Base-by-base conservation (phyloP, 2,329 filamentous ascomycete genomes). In the Diatrype stigma region DNA sequence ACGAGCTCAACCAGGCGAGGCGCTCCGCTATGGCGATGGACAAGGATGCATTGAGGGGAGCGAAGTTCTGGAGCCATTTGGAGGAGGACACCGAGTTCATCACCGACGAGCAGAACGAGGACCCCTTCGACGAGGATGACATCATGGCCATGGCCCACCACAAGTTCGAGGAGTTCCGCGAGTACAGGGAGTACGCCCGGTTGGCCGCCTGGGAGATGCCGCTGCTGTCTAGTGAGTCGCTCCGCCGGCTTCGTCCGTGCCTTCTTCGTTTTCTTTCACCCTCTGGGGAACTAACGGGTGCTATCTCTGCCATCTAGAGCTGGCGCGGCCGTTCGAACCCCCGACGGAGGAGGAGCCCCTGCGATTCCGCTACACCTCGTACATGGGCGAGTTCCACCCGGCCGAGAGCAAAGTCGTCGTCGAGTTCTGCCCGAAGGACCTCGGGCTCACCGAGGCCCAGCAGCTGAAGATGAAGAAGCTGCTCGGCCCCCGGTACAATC, bases 201-300 rank as follows among this genome's bases (percentile, higher is more conserved):
- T 77, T 96, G 60, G 85, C 89, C 45, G 90, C 91, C 22, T 99
- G 94, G 92, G 94, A 99, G 71, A 89, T 99, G 87, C 94, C 94
- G 10, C 74, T 96, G 56, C 76, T 99, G 53, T 84, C 86, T 52
- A 89, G 92, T 96, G 81, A 70, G 89, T 78, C 22, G n/a, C 26
- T 10, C 26, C 10, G 10, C 26, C 10, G 26, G 26, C 26, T 30
- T 30, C 26, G 26, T 10, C 26, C 26, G 10, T 10, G 26, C 10
- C 10, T 30, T 30, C 26, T 30, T 30, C 5, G 26, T 6, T 30
- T 6, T 30, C 45, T 19, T 19, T 47, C 26, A 6, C 16, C 2
- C 28, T 22, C 16, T 45, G 6, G n/a, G 19, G 8, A 12, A 50
- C n/a, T 21, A 8, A 48, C 35, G 34, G 38, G 46, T 59, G 51